These are phyloP conservation scores for Leccinum subtestaceum DNA, from an alignment of 768 basidiomycete species.

Conservation along the genomic window DNA sequence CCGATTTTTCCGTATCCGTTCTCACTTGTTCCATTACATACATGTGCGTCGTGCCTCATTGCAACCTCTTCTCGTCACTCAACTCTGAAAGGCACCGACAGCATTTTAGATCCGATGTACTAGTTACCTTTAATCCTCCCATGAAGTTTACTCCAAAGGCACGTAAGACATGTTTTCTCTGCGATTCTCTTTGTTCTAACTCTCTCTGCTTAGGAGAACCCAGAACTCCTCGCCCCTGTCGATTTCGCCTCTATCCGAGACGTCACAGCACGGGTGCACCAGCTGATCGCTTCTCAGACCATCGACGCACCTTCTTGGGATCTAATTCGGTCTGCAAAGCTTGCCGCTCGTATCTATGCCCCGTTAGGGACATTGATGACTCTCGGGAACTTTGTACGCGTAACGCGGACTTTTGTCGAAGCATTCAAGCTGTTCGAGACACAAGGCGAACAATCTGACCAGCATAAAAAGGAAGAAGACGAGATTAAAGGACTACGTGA, in stretches of 20 bases:
- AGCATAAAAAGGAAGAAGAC: slow-evolving; percentile 24
- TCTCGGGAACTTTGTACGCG: slow-evolving; percentile 79
- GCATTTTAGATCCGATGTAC: slow-evolving; percentile 84
- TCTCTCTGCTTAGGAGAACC: slow-evolving; percentile 48
- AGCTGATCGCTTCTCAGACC: slow-evolving; percentile 71
- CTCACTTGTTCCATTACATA: slow-evolving; percentile 81
- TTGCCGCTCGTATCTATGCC: slow-evolving; percentile 78
- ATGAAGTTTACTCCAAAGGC: slow-evolving; percentile 66
- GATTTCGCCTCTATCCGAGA: slow-evolving; percentile 57
- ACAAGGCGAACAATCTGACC: slow-evolving; percentile 24
- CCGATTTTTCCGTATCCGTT: slow-evolving; percentile 69
- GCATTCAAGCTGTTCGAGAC: slow-evolving; percentile 54
- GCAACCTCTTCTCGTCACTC: background rate
- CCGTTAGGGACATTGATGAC: slow-evolving; percentile 86
- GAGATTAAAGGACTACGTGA: slow-evolving; percentile 37
- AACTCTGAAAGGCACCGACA: slow-evolving; percentile 63
- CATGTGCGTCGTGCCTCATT: slow-evolving; percentile 44
- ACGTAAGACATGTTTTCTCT: background rate
- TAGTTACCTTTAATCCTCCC: slow-evolving; percentile 78
- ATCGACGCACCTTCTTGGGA: slow-evolving; percentile 86
- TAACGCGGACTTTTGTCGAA: slow-evolving; percentile 73
- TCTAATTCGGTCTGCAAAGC: slow-evolving; percentile 68
- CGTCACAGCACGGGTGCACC: slow-evolving; percentile 60
- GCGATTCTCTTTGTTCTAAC: background rate
- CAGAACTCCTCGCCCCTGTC: slow-evolving; percentile 68